Evolutionary conservation across 192 early-diverging fungal genomes (phyloP), one percentile per base, ranked within the genome.

Genomic region (Coemansia sp.): DNA sequence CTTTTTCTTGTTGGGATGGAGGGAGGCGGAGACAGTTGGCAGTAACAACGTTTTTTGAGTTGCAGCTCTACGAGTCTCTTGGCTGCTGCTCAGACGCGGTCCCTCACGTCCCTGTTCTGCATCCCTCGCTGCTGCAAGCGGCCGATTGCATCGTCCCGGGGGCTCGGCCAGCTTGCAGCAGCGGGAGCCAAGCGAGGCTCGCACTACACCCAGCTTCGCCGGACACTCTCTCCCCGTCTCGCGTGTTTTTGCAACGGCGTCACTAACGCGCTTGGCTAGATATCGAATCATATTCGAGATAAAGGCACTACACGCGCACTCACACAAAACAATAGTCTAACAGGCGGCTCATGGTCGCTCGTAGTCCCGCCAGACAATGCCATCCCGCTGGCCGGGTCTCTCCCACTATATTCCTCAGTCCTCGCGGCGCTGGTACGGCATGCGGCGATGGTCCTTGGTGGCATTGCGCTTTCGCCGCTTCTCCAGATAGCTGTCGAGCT

Each of bases 391-490:
- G n/a, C n/a, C n/a, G n/a, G n/a, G n/a, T n/a, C n/a, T n/a, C n/a
- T n/a, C n/a, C n/a, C n/a, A n/a, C n/a, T n/a, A n/a, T n/a, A 6
- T 17, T 19, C 19, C 24, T 53, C 29, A 53, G 27, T 83, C 72
- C 19, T 83, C 72, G 46, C 81, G 79, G n/a, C 65, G 68, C 79
- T 68, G 82, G 65, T 73, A 89, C 17, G 89, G 91, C 65, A 96
- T 78, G 56, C 71, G 70, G 38, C 81, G 83, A 66, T 92, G 89
- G 47, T 98, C 94, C 73, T 94, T 96, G 15, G 88, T 79, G 6
- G 95, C 91, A 69, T 99, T 98, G 69, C 89, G 87, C 86, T 99
- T 97, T 68, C 97, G 86, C 67, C 92, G 86, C 86, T 97, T 96
- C 68, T 99, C 96, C 64, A 98, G 77, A 35, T 92, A 85, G 46